Percentiles rank a stretch among this genome's conserved stretches.
Conservation (phyloP, 2,329 filamentous ascomycete genomes). For the Paramyrothecium roridum region DNA sequence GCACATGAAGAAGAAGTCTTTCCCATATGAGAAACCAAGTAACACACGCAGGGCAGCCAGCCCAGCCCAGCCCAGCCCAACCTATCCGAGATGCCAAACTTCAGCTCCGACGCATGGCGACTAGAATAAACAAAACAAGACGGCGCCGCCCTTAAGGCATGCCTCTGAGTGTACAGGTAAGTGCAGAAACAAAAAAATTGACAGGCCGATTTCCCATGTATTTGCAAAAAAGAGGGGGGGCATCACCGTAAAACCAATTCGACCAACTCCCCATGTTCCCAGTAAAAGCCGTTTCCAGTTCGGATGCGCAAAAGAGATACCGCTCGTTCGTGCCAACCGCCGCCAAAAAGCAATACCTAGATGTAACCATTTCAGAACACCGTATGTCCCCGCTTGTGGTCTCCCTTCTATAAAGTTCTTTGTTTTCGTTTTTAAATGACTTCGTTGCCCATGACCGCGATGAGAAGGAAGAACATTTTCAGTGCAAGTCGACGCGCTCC, state of each 20-base stretch:
- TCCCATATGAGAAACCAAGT: slow-evolving; percentile 23
- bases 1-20: slow-evolving; percentile 9
- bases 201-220: slow-evolving; percentile 24
- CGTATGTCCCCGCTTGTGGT: slow-evolving; percentile 24
- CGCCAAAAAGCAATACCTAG: slow-evolving; percentile 25
- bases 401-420: slow-evolving; percentile 45
- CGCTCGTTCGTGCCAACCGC: slow-evolving; percentile 32
- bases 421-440: slow-evolving; percentile 37
- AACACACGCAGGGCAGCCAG: slow-evolving; percentile 11
- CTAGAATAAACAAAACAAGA: background rate
- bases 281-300: slow-evolving; percentile 23
- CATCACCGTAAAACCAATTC: slow-evolving; percentile 23
- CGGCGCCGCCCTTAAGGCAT: background rate
- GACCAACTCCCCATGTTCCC: slow-evolving; percentile 34
- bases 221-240: slow-evolving; percentile 23
- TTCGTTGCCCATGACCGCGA: slow-evolving; percentile 41
- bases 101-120: background rate
- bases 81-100: slow-evolving; percentile 1
- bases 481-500: slow-evolving; percentile 13
- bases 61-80: background rate
- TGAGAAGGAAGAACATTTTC: slow-evolving; percentile 25
- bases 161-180: slow-evolving; percentile 6
- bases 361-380: slow-evolving; percentile 35
- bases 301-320: slow-evolving; percentile 26
- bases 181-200: slow-evolving; percentile 22